Evolutionary conservation across 2,329 filamentous ascomycete species (phyloP).

Genomic region (Colletotrichum lupini): DNA sequence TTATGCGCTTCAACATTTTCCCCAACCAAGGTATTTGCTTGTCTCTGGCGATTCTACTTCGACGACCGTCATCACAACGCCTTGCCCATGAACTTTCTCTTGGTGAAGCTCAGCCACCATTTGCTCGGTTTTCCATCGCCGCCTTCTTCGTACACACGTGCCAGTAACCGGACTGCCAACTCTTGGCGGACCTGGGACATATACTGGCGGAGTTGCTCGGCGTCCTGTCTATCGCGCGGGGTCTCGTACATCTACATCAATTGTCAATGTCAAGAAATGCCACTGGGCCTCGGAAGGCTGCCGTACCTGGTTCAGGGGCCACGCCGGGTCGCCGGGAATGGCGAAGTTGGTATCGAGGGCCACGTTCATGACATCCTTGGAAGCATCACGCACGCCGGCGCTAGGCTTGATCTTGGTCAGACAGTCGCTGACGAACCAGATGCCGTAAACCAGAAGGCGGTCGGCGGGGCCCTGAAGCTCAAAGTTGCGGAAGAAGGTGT

Average conservation of each 20-base stretch:
- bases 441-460: conserved; percentile 94
- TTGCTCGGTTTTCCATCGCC: conserved; percentile 77
- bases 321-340: conserved; percentile 91
- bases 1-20: conserved; percentile 20
- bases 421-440: conserved; percentile 92
- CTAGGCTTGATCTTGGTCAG: conserved; percentile 85
- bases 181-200: conserved; percentile 94
- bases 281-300: conserved; percentile 14
- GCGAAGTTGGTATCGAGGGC: conserved; percentile 95
- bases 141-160: conserved; percentile 85
- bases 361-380: conserved; percentile 85
- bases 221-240: conserved; percentile 86
- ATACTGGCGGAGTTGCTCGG: conserved; percentile 89
- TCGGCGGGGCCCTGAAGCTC: conserved; percentile 98
- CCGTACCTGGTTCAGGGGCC: conserved; percentile 87
- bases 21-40: background rate
- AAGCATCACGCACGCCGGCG: conserved; percentile 69
- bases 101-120: conserved; percentile 99
- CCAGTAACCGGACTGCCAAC: conserved; percentile 83
- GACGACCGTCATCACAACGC: conserved; percentile 64
- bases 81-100: conserved; percentile 99
- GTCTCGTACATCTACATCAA: conserved; percentile 83
- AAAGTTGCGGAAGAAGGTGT: conserved; percentile 99
- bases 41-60: background rate
- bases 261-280: background rate